These are phyloP conservation scores for Spathaspora sp. DNA, from an alignment of 805 yeast species.

Conservation along the genomic window DNA sequence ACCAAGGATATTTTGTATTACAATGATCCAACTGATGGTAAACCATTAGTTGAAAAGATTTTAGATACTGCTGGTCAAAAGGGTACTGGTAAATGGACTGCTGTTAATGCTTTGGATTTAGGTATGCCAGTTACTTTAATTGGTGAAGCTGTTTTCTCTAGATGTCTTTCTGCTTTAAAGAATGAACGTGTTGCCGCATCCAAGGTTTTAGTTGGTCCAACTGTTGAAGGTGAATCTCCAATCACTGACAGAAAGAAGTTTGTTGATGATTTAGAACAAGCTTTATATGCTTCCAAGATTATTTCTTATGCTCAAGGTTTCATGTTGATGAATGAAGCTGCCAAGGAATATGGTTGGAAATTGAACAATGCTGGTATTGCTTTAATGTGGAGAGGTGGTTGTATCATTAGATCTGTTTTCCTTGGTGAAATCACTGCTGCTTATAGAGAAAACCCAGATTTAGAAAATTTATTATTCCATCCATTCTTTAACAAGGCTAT, in stretches of 20 bases:
- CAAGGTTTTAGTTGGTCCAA: conserved; percentile 74
- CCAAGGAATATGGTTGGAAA: conserved; percentile 94
- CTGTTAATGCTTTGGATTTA: conserved; percentile 93
- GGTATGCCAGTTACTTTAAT: conserved; percentile 98
- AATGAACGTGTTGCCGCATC: conserved; percentile 88
- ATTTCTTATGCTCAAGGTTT: conserved; percentile 99
- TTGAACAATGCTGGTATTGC: conserved; percentile 98
- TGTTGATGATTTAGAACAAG: conserved; percentile 94
- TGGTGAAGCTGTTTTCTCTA: conserved; percentile 97
- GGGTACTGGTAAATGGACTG: conserved; percentile 99
- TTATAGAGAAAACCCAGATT: conserved; percentile 86
- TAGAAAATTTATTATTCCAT: conserved; percentile 94
- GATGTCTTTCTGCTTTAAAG: conserved; percentile 93
- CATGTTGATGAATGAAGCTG: conserved; percentile 98
- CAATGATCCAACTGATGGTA: conserved; percentile 82
- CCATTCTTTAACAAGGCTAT: conserved; percentile 92
- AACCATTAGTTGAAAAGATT: conserved; percentile 93
- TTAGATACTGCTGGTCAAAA: conserved; percentile 97
- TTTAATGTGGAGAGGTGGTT: conserved; percentile 99
- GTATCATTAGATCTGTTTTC: conserved; percentile 98
- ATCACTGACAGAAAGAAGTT: conserved; percentile 76
- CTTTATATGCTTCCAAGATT: conserved; percentile 96
- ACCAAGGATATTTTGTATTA: conserved; percentile 90
- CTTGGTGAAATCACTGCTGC: conserved; percentile 96
- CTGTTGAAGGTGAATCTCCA: conserved; percentile 53